phyloP scores from a whole-genome alignment of 176 grass and related monocot species.

The Microstegium vimineum region DNA sequence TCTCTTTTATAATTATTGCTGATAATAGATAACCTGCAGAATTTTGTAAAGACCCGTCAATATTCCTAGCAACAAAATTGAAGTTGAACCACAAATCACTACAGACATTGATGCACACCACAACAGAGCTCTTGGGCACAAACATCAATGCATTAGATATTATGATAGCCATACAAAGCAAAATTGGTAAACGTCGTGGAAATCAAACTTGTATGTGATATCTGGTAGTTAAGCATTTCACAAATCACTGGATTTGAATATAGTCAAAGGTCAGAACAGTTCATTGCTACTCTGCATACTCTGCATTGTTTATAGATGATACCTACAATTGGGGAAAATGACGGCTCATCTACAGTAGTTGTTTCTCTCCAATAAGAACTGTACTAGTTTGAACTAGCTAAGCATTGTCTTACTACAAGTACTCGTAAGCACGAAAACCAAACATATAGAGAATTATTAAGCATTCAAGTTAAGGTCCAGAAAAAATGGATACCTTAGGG shows the following conservation, averaged over 20 bases:
- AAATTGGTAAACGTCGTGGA: neutral
- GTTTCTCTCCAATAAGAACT: neutral
- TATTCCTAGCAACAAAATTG: neutral
- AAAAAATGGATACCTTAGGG: neutral
- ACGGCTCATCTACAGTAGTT: neutral
- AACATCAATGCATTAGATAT: neutral
- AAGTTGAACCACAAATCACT: neutral
- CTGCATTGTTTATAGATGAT: neutral
- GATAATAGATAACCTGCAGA: slow-evolving; percentile 23
- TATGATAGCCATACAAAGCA: neutral
- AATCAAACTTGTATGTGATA: neutral
- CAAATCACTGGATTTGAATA: neutral
- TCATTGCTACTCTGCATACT: neutral
- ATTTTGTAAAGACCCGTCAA: slow-evolving; percentile 6
- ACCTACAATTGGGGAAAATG: neutral
- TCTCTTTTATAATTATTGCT: slow-evolving; percentile 22
- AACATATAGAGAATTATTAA: neutral
- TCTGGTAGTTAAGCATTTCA: neutral
- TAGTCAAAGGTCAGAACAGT: neutral
- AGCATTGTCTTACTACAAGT: neutral
- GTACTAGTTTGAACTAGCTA: neutral
- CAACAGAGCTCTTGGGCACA: neutral
- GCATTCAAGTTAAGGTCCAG: neutral
- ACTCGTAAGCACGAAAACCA: neutral
- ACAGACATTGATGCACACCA: neutral